Conservation (phyloP, 176 grass and related monocot genomes). For the Zoysia pacifica region DNA sequence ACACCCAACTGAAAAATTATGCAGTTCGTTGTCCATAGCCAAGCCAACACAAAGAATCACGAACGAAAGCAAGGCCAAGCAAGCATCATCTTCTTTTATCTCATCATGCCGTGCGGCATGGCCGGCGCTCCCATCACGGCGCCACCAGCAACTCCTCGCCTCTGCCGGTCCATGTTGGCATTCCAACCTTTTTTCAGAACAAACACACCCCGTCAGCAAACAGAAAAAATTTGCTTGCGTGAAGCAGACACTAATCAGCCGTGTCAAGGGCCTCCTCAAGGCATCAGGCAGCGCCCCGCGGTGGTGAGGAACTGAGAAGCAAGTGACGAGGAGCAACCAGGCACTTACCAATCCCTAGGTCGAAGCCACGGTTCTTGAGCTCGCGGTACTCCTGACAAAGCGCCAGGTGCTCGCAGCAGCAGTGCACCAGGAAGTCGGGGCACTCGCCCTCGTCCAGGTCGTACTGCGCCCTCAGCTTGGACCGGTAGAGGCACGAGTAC, state of each 20-base stretch:
- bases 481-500: slow-evolving; percentile 84
- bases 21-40: not conserved
- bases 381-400: slow-evolving; percentile 89
- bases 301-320: not conserved
- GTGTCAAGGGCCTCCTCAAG: not conserved
- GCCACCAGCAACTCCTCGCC: slow-evolving; percentile 46
- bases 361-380: slow-evolving; percentile 84
- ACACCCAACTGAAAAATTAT: not conserved
- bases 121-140: slow-evolving; percentile 70
- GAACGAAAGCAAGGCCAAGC: not conserved
- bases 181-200: slow-evolving; percentile 60
- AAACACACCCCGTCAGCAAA: slow-evolving; percentile 4
- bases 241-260: not conserved
- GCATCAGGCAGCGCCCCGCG: no score
- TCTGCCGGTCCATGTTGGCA: slow-evolving; percentile 75
- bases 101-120: slow-evolving; percentile 72
- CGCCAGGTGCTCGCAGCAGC: slow-evolving; percentile 81
- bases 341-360: slow-evolving; percentile 82
- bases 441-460: slow-evolving; percentile 69
- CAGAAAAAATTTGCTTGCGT: not conserved
- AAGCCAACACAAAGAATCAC: not conserved
- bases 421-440: slow-evolving; percentile 80
- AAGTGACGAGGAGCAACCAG: not conserved
- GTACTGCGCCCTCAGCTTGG: slow-evolving; percentile 69
- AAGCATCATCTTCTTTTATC: slow-evolving; percentile 12